A percentile compares a stretch with the other conserved stretches of the same genome.
Conservation (phyloP, 2,329 filamentous ascomycete genomes). For the Monilinia fructigena region DNA sequence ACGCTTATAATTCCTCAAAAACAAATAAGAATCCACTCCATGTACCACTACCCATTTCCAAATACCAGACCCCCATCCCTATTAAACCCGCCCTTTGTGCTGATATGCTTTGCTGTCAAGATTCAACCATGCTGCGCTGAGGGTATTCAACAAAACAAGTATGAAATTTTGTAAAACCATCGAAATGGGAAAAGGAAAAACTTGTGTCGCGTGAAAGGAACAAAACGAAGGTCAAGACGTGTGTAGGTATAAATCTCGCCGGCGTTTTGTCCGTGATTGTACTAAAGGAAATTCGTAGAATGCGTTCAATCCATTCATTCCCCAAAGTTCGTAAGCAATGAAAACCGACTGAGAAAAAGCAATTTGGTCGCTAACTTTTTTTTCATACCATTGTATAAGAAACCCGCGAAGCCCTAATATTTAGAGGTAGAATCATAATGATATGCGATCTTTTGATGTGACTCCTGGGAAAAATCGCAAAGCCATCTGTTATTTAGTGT, state of each 20-base stretch:
- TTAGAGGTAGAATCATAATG: constrained; percentile 13
- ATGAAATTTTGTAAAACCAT: constrained; percentile 19
- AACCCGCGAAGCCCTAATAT: not conserved
- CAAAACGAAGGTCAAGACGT: constrained; percentile 18
- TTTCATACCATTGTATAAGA: constrained; percentile 10
- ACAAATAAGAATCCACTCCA: constrained; percentile 15
- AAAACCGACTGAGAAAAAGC: constrained; percentile 18
- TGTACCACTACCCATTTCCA: constrained; percentile 20
- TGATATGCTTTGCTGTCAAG: constrained; percentile 22
- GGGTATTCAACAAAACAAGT: constrained; percentile 26
- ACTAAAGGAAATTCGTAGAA: constrained; percentile 23
- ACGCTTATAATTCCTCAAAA: constrained; percentile 20
- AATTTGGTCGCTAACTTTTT: constrained; percentile 12
- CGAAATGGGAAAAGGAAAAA: constrained; percentile 19
- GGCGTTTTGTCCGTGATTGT: constrained; percentile 6
- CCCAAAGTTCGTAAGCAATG: constrained; percentile 18
- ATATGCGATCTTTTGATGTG: constrained; percentile 7
- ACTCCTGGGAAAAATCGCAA: not conserved
- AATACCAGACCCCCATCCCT: constrained; percentile 20
- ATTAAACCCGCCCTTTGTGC: constrained; percentile 21
- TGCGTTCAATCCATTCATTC: constrained; percentile 17
- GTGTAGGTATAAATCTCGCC: constrained; percentile 14
- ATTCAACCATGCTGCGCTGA: constrained; percentile 24
- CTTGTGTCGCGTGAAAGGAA: constrained; percentile 14
- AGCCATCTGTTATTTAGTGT: constrained; percentile 1